A percentile compares a stretch with the other conserved stretches of the same genome.
phyloP scores from a whole-genome alignment of 2,329 filamentous ascomycete genomes.

The Penicillium sp. region DNA sequence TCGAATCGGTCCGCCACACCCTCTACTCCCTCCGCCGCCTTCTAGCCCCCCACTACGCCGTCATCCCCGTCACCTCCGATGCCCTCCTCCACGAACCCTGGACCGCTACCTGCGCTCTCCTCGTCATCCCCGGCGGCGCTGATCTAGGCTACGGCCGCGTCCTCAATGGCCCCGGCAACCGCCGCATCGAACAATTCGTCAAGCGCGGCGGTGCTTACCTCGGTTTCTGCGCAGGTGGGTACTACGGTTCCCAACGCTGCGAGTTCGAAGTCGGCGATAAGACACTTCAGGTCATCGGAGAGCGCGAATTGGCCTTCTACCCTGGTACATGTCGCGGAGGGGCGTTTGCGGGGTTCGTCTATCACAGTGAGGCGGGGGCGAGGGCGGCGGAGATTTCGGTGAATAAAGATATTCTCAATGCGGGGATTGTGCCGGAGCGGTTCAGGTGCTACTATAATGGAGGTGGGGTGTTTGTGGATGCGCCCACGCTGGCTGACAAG shows the following conservation, averaged over 20 bases:
- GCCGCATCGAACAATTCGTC: constrained; percentile 74
- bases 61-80: constrained; percentile 71
- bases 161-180: constrained; percentile 80
- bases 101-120: constrained; percentile 72
- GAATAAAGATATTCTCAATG: constrained; percentile 50
- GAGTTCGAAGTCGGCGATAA: constrained; percentile 86
- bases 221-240: constrained; percentile 88
- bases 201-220: constrained; percentile 81
- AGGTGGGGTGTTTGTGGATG: constrained; percentile 83
- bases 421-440: constrained; percentile 47
- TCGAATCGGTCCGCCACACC: constrained; percentile 82
- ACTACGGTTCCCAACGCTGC: constrained; percentile 71
- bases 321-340: constrained; percentile 76
- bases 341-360: constrained; percentile 82
- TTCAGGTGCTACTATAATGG: constrained; percentile 87
- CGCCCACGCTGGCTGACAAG: constrained; percentile 50
- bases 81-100: constrained; percentile 85
- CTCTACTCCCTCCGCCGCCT: constrained; percentile 77
- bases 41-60: constrained; percentile 82
- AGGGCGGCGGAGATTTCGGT: constrained; percentile 61
- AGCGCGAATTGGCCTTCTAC: constrained; percentile 78
- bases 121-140: constrained; percentile 86
- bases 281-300: constrained; percentile 73
- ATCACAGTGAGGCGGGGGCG: constrained; percentile 77
- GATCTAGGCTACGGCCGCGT: constrained; percentile 82